These are phyloP conservation scores for Colletotrichum sp. DNA, from an alignment of 2,329 filamentous ascomycete genomes.

Conservation along the genomic window DNA sequence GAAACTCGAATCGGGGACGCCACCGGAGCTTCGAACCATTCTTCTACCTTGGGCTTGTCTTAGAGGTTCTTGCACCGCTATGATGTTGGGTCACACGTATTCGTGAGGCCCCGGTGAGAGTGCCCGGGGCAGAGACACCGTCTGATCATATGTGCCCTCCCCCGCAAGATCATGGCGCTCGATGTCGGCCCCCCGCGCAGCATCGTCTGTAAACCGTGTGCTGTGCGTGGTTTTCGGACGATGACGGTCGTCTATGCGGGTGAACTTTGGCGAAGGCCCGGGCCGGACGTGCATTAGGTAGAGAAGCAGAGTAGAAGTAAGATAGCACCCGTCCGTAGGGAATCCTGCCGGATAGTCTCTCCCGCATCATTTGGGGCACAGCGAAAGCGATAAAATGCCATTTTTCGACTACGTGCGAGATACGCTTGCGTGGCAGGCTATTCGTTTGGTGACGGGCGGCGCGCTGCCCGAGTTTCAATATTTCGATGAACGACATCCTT, in stretches of 20 bases:
- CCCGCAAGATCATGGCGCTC: not conserved
- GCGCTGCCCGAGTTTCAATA: slow-evolving; percentile 6
- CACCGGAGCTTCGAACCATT: not conserved
- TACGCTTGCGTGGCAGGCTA: slow-evolving; percentile 3
- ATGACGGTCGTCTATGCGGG: not conserved
- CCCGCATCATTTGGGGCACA: not conserved
- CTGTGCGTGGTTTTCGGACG: not conserved
- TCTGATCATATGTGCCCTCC: not conserved
- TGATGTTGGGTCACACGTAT: not conserved
- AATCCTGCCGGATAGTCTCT: not conserved
- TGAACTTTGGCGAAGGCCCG: not conserved
- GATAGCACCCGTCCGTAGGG: not conserved
- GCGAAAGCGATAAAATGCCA: not conserved
- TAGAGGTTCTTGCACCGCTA: not conserved
- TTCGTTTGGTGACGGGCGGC: not conserved
- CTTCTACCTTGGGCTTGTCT: not conserved
- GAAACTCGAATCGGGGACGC: not conserved
- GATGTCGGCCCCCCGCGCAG: not conserved
- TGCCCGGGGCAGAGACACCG: not conserved
- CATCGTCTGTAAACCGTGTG: not conserved
- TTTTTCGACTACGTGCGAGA: slow-evolving; percentile 14
- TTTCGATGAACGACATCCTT: slow-evolving; percentile 8
- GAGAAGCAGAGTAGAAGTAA: not conserved
- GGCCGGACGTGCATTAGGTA: not conserved
- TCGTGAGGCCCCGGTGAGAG: not conserved